These are phyloP conservation scores for Petunia hybrid DNA, from an alignment of 305 asterid genomes.

Conservation along the genomic window DNA sequence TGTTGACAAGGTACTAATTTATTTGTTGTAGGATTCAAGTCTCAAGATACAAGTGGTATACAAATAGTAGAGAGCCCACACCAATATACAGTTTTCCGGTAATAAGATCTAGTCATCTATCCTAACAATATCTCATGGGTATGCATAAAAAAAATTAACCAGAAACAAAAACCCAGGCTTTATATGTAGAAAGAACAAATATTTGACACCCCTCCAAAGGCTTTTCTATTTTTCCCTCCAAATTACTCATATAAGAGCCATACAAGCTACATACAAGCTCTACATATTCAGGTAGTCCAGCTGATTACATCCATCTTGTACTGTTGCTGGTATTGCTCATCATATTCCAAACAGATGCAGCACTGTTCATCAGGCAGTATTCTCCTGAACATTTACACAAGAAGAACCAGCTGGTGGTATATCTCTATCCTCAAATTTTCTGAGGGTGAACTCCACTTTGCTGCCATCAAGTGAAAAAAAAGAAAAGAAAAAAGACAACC, in stretches of 20 bases:
- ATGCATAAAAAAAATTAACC: neutral
- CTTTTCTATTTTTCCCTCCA: neutral
- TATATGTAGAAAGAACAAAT: neutral
- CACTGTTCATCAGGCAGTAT: neutral
- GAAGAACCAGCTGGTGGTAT: neutral
- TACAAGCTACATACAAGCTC: neutral
- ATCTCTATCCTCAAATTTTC: conserved; percentile 8
- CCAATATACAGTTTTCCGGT: neutral
- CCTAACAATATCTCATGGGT: neutral
- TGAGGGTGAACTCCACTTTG: neutral
- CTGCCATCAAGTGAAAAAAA: conserved; percentile 8
- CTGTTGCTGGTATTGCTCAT: neutral
- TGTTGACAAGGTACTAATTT: neutral
- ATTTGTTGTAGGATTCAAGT: neutral
- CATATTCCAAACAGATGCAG: neutral
- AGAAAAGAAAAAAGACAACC: too few species aligned
- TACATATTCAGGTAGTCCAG: neutral
- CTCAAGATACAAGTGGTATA: conserved; percentile 8
- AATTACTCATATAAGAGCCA: neutral
- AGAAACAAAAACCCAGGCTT: neutral
- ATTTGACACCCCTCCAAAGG: neutral
- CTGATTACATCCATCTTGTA: neutral
- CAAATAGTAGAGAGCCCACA: neutral
- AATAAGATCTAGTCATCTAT: neutral
- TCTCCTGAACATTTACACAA: neutral